These are phyloP conservation scores for Kwoniella bestiolae DNA, from an alignment of 768 basidiomycete genomes.

Conservation along the genomic window DNA sequence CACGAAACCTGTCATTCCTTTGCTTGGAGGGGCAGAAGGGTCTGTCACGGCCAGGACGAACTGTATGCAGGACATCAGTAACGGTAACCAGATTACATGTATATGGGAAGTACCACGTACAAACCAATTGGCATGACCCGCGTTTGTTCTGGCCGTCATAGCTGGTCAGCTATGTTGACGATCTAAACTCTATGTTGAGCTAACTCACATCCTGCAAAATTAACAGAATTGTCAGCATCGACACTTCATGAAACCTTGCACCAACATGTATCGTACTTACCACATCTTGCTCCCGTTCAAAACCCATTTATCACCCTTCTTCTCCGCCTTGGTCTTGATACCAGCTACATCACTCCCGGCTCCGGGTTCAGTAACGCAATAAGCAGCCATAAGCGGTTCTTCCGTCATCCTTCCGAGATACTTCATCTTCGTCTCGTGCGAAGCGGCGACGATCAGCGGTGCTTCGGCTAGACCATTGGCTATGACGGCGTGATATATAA, in stretches of 20 bases:
- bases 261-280: slow-evolving; percentile 20
- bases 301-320: slow-evolving; percentile 56
- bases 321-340: slow-evolving; percentile 57
- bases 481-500: slow-evolving; percentile 1
- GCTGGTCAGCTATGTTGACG: too few relatives aligned
- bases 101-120: slow-evolving; percentile 24
- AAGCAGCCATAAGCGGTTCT: slow-evolving; percentile 58
- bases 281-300: slow-evolving; percentile 61
- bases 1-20: slow-evolving; percentile 58
- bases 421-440: slow-evolving; percentile 57
- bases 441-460: slow-evolving; percentile 56
- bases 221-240: not conserved
- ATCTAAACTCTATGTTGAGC: too few relatives aligned
- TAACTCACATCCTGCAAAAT: slow-evolving; percentile 38
- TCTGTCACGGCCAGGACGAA: slow-evolving; percentile 59
- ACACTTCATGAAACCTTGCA: not conserved
- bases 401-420: slow-evolving; percentile 59
- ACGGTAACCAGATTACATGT: not conserved
- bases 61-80: slow-evolving; percentile 22
- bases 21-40: slow-evolving; percentile 48
- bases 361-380: slow-evolving; percentile 58
- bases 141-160: slow-evolving; percentile 52
- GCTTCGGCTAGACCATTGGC: slow-evolving; percentile 58
- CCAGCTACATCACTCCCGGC: slow-evolving; percentile 60
- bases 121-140: slow-evolving; percentile 59